These are phyloP conservation scores for Venturia asperata DNA, from an alignment of 2,329 filamentous ascomycete genomes.

Conservation along the genomic window DNA sequence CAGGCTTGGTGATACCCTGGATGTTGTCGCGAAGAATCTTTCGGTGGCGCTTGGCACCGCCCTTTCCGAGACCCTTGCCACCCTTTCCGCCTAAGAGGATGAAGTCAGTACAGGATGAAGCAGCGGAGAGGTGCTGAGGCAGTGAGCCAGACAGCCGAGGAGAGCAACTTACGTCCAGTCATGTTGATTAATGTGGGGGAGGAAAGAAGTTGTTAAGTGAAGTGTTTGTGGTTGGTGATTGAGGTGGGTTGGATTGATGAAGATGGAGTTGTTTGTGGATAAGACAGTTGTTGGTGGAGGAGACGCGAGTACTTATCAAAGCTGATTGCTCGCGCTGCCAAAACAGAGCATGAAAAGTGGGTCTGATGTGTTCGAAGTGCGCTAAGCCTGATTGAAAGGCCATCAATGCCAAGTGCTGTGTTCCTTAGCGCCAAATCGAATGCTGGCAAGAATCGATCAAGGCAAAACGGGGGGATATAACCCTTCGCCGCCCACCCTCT, in stretches of 20 bases:
- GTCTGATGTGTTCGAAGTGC: background rate
- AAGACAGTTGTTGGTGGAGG: constrained; percentile 15
- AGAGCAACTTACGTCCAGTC: constrained; percentile 43
- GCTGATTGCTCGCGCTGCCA: constrained; percentile 8
- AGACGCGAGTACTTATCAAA: constrained; percentile 1
- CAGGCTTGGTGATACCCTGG: constrained; percentile 97
- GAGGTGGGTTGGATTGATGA: constrained; percentile 25
- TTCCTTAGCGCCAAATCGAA: background rate
- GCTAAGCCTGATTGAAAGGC: constrained; percentile 4
- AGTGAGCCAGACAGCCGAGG: background rate
- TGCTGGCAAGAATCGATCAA: constrained; percentile 9
- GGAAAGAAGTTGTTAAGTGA: constrained; percentile 22
- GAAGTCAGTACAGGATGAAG: constrained; percentile 18
- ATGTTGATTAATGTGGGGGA: constrained; percentile 36
- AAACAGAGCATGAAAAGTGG: constrained; percentile 1
- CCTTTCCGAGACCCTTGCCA: constrained; percentile 97
- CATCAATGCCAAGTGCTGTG: constrained; percentile 8
- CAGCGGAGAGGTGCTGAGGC: background rate
- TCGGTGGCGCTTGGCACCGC: constrained; percentile 95
- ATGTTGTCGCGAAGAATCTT: constrained; percentile 99
- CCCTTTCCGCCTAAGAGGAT: constrained; percentile 70
- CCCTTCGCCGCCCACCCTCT: background rate
- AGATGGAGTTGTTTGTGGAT: constrained; percentile 21
- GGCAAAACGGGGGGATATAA: constrained; percentile 9
- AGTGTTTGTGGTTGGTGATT: constrained; percentile 23